A percentile compares a stretch with the other conserved stretches of the same genome.
These are phyloP conservation scores for Sporothrix protearum DNA, from an alignment of 2,329 filamentous ascomycete genomes.

Conservation along the genomic window DNA sequence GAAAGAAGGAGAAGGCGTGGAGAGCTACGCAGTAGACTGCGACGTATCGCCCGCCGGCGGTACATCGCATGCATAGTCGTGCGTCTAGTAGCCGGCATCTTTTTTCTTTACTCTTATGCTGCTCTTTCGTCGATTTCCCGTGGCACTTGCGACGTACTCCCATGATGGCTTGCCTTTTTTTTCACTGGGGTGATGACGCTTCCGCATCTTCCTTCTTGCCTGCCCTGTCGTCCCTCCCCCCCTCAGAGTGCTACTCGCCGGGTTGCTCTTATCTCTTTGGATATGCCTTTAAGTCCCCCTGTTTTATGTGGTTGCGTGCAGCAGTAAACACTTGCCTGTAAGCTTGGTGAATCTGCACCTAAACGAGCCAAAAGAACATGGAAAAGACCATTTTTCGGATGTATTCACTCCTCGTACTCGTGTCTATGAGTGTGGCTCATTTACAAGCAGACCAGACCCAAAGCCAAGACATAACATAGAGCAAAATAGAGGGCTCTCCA, in stretches of 20 bases:
- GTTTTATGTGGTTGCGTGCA: neutral
- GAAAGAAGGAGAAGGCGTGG: neutral
- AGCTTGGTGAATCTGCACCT: neutral
- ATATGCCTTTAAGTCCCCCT: neutral
- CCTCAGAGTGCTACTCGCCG: neutral
- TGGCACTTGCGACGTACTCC: neutral
- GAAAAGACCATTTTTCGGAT: neutral
- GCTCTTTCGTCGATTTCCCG: neutral
- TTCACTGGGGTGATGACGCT: neutral
- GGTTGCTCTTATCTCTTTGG: constrained; percentile 10
- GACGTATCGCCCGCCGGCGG: neutral
- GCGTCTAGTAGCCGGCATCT: neutral
- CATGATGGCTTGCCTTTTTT: neutral
- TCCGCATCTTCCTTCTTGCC: neutral
- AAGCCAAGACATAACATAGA: neutral
- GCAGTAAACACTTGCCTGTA: neutral
- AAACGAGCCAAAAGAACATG: neutral
- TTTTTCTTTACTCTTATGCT: neutral
- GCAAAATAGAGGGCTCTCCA: neutral
- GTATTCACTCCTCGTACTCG: neutral
- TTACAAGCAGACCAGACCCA: neutral
- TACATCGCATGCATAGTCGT: neutral
- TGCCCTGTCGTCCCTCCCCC: neutral
- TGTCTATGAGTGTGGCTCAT: neutral
- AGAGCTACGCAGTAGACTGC: neutral